phyloP scores from a whole-genome alignment of 148 eudicot genomes.

The Amaranthus palmeri region DNA sequence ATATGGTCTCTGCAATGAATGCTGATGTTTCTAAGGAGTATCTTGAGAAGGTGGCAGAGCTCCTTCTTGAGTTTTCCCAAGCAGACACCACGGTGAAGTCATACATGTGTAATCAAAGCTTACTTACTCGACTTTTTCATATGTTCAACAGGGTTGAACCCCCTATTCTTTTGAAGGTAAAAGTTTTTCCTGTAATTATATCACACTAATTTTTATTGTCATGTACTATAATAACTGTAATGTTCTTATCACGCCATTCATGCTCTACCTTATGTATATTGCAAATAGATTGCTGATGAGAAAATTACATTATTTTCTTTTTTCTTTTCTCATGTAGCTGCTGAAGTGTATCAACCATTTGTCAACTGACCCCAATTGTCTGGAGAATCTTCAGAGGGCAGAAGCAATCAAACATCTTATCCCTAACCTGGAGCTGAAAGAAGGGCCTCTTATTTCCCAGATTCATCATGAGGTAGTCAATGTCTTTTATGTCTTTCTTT shows the following conservation, averaged over 20 bases:
- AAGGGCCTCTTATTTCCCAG: constrained; percentile 88
- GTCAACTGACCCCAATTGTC: constrained; percentile 94
- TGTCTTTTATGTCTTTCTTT: neutral
- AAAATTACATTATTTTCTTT: neutral
- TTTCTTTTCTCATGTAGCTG: constrained; percentile 40
- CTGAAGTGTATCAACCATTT: constrained; percentile 87
- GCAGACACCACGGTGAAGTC: constrained; percentile 92
- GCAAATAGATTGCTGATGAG: neutral
- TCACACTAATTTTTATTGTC: neutral
- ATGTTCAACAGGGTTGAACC: constrained; percentile 95
- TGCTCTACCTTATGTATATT: neutral
- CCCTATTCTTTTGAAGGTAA: constrained; percentile 89
- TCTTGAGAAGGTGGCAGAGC: constrained; percentile 94
- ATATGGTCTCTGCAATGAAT: constrained; percentile 75
- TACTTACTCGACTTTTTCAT: constrained; percentile 89
- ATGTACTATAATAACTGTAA: neutral
- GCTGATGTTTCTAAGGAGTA: constrained; percentile 93
- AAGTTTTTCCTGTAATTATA: neutral
- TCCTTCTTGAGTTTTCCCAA: constrained; percentile 83
- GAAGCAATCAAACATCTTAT: constrained; percentile 91
- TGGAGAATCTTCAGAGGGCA: constrained; percentile 98
- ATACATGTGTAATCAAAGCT: constrained; percentile 89
- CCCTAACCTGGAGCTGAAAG: constrained; percentile 95
- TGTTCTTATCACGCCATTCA: neutral
- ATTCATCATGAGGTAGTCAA: constrained; percentile 74